Conservation (phyloP, 2,329 filamentous ascomycete species). For the Fusarium sp. region DNA sequence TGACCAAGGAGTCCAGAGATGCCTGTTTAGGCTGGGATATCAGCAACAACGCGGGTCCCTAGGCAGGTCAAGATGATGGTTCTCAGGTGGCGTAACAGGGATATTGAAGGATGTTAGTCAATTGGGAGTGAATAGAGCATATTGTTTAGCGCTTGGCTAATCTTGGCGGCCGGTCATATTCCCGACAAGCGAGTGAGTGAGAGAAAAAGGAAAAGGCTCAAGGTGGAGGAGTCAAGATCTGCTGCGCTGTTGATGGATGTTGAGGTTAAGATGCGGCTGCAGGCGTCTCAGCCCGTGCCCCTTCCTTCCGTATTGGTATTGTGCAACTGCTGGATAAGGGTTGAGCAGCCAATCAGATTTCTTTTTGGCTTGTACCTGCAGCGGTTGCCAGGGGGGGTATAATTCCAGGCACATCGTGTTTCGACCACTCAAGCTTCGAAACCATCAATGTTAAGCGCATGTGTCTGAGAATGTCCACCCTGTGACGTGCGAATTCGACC, state of each 20-base stretch:
- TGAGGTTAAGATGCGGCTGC: conserved; percentile 32
- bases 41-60: not conserved
- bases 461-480: conserved; percentile 25
- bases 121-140: not conserved
- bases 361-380: conserved; percentile 7
- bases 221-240: conserved; percentile 21
- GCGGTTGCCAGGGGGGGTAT: conserved; percentile 19
- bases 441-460: conserved; percentile 27
- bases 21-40: conserved; percentile 3
- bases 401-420: conserved; percentile 36
- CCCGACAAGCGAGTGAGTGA: conserved; percentile 3
- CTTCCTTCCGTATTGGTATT: conserved; percentile 24
- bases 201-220: conserved; percentile 1
- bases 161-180: conserved; percentile 23
- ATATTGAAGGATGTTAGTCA: conserved; percentile 30
- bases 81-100: conserved; percentile 30
- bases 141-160: conserved; percentile 35
- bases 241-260: conserved; percentile 14
- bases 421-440: conserved; percentile 39
- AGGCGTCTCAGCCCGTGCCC: conserved; percentile 36
- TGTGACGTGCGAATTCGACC: conserved; percentile 16
- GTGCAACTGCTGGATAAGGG: not conserved
- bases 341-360: conserved; percentile 33
- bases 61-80: conserved; percentile 14
- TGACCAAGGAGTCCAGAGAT: conserved; percentile 12